Evolutionary conservation across 2,329 filamentous ascomycete species (phyloP).

Genomic region (Diaporthe aspalathi): DNA sequence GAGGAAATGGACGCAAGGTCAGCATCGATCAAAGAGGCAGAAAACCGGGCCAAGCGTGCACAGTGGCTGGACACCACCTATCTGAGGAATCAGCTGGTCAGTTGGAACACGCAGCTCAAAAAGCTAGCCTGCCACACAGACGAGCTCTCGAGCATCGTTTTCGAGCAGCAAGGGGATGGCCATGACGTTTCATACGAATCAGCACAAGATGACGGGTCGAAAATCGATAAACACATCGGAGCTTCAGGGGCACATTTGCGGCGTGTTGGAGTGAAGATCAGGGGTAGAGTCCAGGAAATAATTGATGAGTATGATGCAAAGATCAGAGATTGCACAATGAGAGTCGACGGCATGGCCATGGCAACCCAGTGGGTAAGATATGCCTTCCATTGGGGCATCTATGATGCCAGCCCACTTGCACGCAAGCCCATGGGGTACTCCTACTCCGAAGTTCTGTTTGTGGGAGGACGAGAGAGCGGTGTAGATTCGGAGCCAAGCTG

Average conservation of each 20-base stretch:
- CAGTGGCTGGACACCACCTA: constrained; percentile 45
- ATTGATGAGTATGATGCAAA: constrained; percentile 48
- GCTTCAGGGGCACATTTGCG: constrained; percentile 11
- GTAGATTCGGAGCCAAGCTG: neutral
- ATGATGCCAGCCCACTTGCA: too few relatives aligned
- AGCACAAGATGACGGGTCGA: neutral
- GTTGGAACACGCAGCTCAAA: constrained; percentile 43
- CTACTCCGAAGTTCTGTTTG: too few relatives aligned
- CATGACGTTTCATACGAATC: neutral
- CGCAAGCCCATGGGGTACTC: too few relatives aligned
- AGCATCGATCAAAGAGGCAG: constrained; percentile 31
- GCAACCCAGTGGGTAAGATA: constrained; percentile 49
- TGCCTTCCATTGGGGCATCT: neutral
- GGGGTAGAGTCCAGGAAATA: constrained; percentile 41
- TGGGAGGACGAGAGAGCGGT: too few relatives aligned
- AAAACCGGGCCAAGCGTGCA: constrained; percentile 37
- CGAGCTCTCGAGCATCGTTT: constrained; percentile 34
- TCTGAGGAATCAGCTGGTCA: constrained; percentile 44
- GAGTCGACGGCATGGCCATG: constrained; percentile 51
- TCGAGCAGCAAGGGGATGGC: neutral
- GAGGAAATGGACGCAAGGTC: constrained; percentile 19
- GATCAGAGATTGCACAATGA: constrained; percentile 48
- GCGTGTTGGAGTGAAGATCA: constrained; percentile 39
- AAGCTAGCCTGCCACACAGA: constrained; percentile 41
- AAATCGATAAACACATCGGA: neutral